Evolutionary conservation across 163 green algal species (phyloP).

Genomic region (Dunaliella salina): DNA sequence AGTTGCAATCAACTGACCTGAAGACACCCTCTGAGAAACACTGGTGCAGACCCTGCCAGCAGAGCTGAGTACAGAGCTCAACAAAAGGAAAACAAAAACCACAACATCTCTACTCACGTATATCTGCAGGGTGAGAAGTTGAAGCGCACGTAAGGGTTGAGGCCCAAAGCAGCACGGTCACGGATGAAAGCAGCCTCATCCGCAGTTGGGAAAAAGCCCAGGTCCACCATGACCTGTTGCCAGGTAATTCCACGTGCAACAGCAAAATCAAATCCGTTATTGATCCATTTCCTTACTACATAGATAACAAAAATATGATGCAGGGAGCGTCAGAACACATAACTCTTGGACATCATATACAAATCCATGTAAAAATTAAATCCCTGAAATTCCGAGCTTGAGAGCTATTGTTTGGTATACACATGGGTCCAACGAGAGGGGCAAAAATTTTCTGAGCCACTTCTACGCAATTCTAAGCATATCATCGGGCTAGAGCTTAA

Average conservation of each 20-base stretch:
- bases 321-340: neutral
- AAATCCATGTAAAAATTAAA: neutral
- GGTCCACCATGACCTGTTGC: neutral
- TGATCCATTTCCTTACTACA: neutral
- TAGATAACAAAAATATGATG: neutral
- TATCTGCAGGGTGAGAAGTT: neutral
- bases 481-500: too few relatives aligned
- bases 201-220: neutral
- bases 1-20: too few relatives aligned
- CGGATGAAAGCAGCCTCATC: too few relatives aligned
- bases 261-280: neutral
- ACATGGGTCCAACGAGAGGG: too few relatives aligned
- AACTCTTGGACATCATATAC: neutral
- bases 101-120: neutral
- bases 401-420: too few relatives aligned
- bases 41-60: too few relatives aligned
- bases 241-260: neutral
- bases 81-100: too few relatives aligned
- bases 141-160: neutral
- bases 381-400: too few relatives aligned
- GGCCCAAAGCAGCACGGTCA: neutral
- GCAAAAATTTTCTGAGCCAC: too few relatives aligned
- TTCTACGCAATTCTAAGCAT: too few relatives aligned
- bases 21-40: too few relatives aligned
- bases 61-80: too few relatives aligned